These are phyloP conservation scores for Croton setiger DNA, from an alignment of 441 rosid species.

Conservation along the genomic window DNA sequence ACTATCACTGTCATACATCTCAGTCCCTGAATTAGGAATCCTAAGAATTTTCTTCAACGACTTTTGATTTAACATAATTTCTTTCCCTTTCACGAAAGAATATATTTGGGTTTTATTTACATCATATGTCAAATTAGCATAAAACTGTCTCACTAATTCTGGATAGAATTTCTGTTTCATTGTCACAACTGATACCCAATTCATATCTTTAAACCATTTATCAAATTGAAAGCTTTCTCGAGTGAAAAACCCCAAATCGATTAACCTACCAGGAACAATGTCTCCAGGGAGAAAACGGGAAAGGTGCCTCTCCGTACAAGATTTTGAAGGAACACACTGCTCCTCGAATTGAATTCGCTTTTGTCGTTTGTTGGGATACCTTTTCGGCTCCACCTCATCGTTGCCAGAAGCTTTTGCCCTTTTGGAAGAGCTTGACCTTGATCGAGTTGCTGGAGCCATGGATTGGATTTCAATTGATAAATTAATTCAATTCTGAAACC, in stretches of 20 bases:
- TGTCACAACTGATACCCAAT: not conserved
- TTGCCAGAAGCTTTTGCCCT: not conserved
- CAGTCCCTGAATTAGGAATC: not conserved
- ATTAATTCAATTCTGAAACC: not conserved
- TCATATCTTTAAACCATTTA: conserved; percentile 12
- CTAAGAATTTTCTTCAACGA: not conserved
- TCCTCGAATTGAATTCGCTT: not conserved
- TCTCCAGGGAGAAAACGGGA: conserved; percentile 6
- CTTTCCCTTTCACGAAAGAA: conserved; percentile 13
- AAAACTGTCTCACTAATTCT: conserved; percentile 10
- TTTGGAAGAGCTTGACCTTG: not conserved
- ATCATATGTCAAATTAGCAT: conserved; percentile 9
- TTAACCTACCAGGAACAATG: conserved; percentile 3
- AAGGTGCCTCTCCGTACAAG: not conserved
- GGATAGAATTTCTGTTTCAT: conserved; percentile 10
- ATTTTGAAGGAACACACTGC: not conserved
- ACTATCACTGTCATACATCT: not conserved
- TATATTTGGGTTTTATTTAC: conserved; percentile 1
- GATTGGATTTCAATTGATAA: not conserved
- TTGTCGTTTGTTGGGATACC: conserved; percentile 1
- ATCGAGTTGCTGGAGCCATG: conserved; percentile 9
- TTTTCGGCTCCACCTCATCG: not conserved
- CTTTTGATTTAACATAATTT: conserved; percentile 7
- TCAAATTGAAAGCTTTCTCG: conserved; percentile 3
- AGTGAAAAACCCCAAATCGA: conserved; percentile 9